phyloP scores from a whole-genome alignment of 208 protist genomes.

The Wallacemonas sp. region DNA sequence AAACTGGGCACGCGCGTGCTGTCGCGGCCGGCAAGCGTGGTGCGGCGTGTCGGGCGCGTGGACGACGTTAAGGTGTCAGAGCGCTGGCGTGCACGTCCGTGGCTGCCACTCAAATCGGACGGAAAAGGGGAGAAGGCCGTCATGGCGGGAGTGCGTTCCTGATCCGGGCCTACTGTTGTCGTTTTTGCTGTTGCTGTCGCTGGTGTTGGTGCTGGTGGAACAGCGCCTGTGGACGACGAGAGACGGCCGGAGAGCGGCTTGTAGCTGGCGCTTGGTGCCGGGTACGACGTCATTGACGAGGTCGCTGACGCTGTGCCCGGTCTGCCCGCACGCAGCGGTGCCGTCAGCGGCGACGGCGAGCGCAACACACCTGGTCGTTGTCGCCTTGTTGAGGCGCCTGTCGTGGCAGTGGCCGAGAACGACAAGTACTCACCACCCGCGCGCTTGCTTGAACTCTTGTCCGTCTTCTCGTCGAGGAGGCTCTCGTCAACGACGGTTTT shows the following conservation, averaged over 20 bases:
- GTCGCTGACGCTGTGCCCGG: not conserved
- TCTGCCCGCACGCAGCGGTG: not conserved
- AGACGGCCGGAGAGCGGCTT: not conserved
- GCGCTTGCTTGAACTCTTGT: not conserved
- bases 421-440: no score
- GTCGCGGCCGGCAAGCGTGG: no score
- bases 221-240: not conserved
- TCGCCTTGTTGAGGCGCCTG: no score
- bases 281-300: not conserved
- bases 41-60: no score
- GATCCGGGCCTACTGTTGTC: no score
- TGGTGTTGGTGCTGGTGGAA: no score
- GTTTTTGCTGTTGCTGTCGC: not conserved
- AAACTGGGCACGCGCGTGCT: no score
- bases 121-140: not conserved
- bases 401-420: no score
- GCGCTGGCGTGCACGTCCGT: no score
- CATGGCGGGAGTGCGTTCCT: no score
- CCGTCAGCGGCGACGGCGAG: not conserved
- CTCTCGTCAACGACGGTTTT: conserved; percentile 26
- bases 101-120: not conserved
- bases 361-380: no score
- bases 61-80: no score
- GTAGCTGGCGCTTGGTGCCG: not conserved
- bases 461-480: not conserved